Percentiles rank a stretch among this genome's conserved stretches.
Conservation (phyloP, 495 filamentous ascomycete species). For the Acidiella bohemica region DNA sequence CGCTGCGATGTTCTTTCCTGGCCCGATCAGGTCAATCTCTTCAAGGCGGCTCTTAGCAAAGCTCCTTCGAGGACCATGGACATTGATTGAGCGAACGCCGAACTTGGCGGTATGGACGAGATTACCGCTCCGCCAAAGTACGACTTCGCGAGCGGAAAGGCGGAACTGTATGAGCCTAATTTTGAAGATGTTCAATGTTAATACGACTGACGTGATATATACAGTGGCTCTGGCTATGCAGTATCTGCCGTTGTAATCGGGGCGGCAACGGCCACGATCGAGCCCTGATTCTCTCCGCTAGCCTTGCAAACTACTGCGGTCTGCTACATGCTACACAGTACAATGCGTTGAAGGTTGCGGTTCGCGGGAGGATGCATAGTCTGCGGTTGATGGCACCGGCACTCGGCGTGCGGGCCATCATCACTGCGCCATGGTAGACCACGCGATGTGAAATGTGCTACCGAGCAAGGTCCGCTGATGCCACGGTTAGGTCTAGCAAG, state of each 20-base stretch:
- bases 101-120: slow-evolving; percentile 35
- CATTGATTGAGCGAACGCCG: slow-evolving; percentile 55
- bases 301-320: slow-evolving; percentile 8
- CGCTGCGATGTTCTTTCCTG: slow-evolving; percentile 46
- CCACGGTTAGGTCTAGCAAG: too few relatives aligned
- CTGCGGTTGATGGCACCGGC: slow-evolving; percentile 4
- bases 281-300: slow-evolving; percentile 6
- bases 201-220: slow-evolving; percentile 50
- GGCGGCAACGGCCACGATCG: background rate
- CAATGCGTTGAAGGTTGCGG: slow-evolving; percentile 10
- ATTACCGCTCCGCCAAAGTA: too few relatives aligned
- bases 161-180: slow-evolving; percentile 39
- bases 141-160: background rate
- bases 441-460: too few relatives aligned
- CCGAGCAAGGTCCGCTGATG: too few relatives aligned
- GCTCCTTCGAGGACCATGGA: slow-evolving; percentile 46
- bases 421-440: too few relatives aligned
- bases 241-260: slow-evolving; percentile 31
- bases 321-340: slow-evolving; percentile 11
- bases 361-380: slow-evolving; percentile 9
- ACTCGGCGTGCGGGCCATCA: too few relatives aligned
- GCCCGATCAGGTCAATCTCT: slow-evolving; percentile 47
- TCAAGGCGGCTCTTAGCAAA: slow-evolving; percentile 37
- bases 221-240: slow-evolving; percentile 51
- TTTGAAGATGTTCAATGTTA: slow-evolving; percentile 45